phyloP scores from a whole-genome alignment of 345 rosid genomes.

The Arabis hirsuta region DNA sequence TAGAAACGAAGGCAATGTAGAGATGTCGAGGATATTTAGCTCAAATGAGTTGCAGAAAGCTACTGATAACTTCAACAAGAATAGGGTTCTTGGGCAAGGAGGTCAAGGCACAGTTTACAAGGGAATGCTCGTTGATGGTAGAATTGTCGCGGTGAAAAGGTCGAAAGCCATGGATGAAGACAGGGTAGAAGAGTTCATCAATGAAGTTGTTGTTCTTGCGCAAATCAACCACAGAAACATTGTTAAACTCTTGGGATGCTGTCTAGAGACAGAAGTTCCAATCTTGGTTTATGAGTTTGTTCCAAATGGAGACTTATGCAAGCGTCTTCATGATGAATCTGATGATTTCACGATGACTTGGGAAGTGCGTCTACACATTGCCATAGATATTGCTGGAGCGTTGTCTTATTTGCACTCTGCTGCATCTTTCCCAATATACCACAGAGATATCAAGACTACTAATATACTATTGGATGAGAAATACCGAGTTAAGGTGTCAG shows the following conservation, averaged over 20 bases:
- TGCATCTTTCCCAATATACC: constrained; percentile 40
- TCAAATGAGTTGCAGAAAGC: constrained; percentile 40
- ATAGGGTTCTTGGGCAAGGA: constrained; percentile 44
- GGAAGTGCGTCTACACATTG: constrained; percentile 30
- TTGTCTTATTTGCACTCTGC: constrained; percentile 36
- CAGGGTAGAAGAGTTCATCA: constrained; percentile 44
- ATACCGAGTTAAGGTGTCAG: constrained; percentile 39
- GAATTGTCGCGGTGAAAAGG: constrained; percentile 36
- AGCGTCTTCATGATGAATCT: constrained; percentile 36
- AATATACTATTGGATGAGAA: constrained; percentile 40
- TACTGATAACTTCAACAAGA: constrained; percentile 37
- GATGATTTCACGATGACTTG: constrained; percentile 37
- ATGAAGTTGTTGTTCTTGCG: constrained; percentile 41
- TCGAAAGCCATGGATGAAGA: constrained; percentile 36
- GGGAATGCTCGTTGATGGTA: constrained; percentile 37
- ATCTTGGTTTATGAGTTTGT: constrained; percentile 40
- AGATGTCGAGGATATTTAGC: constrained; percentile 37
- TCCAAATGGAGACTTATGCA: constrained; percentile 34
- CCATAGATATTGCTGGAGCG: constrained; percentile 32
- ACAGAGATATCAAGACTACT: constrained; percentile 43
- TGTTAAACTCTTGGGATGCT: constrained; percentile 44
- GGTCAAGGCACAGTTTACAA: constrained; percentile 47
- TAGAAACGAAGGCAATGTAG: constrained; percentile 37
- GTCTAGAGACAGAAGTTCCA: constrained; percentile 41
- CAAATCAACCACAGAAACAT: constrained; percentile 44